Conservation (phyloP, 805 yeast genomes). For the Yamadazyma endophytica region DNA sequence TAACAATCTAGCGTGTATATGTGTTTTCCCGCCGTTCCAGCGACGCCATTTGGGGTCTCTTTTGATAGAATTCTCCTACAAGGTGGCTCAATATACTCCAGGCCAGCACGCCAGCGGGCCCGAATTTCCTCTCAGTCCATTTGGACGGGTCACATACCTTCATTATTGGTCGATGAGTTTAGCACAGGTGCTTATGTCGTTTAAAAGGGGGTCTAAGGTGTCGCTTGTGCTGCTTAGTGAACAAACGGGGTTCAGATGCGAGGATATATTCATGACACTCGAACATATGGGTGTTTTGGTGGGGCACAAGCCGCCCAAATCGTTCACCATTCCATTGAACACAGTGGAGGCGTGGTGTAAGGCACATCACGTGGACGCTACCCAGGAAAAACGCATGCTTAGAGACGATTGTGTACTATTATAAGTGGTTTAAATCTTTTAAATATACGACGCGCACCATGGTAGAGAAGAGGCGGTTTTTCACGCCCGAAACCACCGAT, state of each 20-base stretch:
- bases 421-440: neutral
- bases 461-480: conserved; percentile 1
- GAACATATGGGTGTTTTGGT: conserved; percentile 48
- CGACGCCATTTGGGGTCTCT: conserved; percentile 71
- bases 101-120: conserved; percentile 78
- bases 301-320: conserved; percentile 4
- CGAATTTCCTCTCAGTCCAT: conserved; percentile 82
- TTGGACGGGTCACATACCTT: conserved; percentile 71
- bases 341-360: conserved; percentile 28
- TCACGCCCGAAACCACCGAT: too few relatives aligned
- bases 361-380: conserved; percentile 18
- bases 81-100: conserved; percentile 50
- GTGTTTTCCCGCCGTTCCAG: conserved; percentile 91
- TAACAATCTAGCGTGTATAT: conserved; percentile 80
- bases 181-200: too few relatives aligned
- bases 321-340: conserved; percentile 6
- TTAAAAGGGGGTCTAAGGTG: too few relatives aligned
- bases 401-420: conserved; percentile 25
- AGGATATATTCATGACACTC: conserved; percentile 57
- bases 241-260: conserved; percentile 60
- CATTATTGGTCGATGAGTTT: conserved; percentile 65
- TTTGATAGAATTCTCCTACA: conserved; percentile 79
- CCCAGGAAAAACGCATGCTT: conserved; percentile 22
- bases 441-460: neutral
- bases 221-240: too few relatives aligned